Base-by-base conservation (phyloP, 2,329 filamentous ascomycete genomes). In the Huntiella savannae region DNA sequence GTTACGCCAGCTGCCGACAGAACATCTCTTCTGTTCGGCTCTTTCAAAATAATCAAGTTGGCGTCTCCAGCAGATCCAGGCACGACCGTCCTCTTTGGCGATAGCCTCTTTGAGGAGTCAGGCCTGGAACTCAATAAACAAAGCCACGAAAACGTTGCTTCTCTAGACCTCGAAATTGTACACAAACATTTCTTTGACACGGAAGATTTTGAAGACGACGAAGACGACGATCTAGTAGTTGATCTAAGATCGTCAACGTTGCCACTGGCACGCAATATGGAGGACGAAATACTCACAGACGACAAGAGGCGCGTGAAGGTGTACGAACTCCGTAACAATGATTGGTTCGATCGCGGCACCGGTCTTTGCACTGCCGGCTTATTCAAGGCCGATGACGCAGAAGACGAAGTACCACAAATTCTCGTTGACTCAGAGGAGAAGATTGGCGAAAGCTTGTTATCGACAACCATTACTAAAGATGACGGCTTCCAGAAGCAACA, bases 401-500 rank as follows among this genome's bases (percentile, higher is more conserved):
- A 67, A 50, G 64, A 81, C 62, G 85, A 88, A 63, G 85, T 93
- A 59, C 82, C 86, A 46, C 77, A 80, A 58, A 87, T 98, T 54
- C 71, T 84, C 50, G 91, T 98, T 55, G 78, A 93, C 57, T 94
- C 88, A 49, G 91, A 98, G 65, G 91, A 96, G 54, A 77, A 92
- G 51, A 84, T 86, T 43, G 75, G 82, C 45, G 77, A 84, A 52
- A 73, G 85, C 52, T 69, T 98, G 34, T 69, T 98, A 49, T 84
- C 95, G 62, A 94, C 88, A 34, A 81, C 75, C 58, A 92, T 98
- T 53, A 76, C 77, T 51, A 93, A 86, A 61, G 87, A 95, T 58
- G 88, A 96, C 73, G 82, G 83, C 50, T 96, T 96, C 59, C 87
- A 96, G 64, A 94, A 95, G 64, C 91, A 98, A 62, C 88, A 96